phyloP scores from a whole-genome alignment of 2,329 filamentous ascomycete species.

The Leptosphaerulina australis region DNA sequence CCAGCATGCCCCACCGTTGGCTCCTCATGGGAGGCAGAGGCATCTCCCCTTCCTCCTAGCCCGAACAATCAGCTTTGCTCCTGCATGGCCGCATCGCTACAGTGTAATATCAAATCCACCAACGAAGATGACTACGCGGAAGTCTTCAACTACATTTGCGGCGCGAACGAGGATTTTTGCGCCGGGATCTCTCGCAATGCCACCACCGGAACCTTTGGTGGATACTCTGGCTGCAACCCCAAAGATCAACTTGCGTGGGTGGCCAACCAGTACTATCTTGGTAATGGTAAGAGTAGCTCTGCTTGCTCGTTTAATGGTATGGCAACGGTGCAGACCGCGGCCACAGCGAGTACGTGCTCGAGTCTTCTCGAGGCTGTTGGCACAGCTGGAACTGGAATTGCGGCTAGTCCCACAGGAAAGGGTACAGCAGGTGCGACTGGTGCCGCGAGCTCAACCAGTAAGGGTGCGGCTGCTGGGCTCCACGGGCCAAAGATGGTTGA shows the following conservation, averaged over 20 bases:
- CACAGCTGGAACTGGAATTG: constrained; percentile 61
- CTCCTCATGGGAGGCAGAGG: constrained; percentile 70
- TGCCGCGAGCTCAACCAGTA: constrained; percentile 25
- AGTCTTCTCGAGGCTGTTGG: constrained; percentile 67
- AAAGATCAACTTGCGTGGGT: constrained; percentile 75
- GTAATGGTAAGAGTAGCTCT: constrained; percentile 52
- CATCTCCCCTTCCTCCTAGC: constrained; percentile 75
- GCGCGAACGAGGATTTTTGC: constrained; percentile 61
- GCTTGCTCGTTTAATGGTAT: constrained; percentile 75
- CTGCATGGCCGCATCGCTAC: constrained; percentile 78
- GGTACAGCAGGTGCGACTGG: constrained; percentile 29
- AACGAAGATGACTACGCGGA: constrained; percentile 64
- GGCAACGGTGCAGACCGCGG: constrained; percentile 61
- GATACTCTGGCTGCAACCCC: constrained; percentile 75
- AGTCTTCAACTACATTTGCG: constrained; percentile 78
- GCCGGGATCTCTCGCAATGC: constrained; percentile 71
- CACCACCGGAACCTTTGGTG: constrained; percentile 71
- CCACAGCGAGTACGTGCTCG: constrained; percentile 60
- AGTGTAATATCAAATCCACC: constrained; percentile 71
- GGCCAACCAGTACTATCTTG: constrained; percentile 71
- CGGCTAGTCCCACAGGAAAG: constrained; percentile 46
- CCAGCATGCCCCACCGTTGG: constrained; percentile 72
- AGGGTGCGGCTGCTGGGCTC: constrained; percentile 30
- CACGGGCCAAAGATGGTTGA: constrained; percentile 33
- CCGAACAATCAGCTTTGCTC: constrained; percentile 80